These are phyloP conservation scores for Neotropicomus parvogracilis DNA, from an alignment of 1,284 basidiomycete species.

Conservation along the genomic window DNA sequence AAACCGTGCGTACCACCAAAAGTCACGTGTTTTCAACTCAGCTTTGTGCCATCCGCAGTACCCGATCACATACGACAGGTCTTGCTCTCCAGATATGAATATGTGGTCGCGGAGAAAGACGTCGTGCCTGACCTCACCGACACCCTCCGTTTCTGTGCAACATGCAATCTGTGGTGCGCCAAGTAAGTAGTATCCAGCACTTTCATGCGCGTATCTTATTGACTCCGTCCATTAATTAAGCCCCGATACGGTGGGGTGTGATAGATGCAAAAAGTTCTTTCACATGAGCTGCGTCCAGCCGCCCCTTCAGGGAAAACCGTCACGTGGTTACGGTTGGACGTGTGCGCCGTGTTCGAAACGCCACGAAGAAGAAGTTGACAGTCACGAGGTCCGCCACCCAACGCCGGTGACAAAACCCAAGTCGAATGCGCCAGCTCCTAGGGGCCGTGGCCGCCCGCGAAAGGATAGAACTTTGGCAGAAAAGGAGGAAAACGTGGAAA, in stretches of 20 bases:
- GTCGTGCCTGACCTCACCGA: slow-evolving; percentile 90
- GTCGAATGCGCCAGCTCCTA: slow-evolving; percentile 64
- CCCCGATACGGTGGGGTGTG: slow-evolving; percentile 89
- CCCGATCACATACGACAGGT: slow-evolving; percentile 75
- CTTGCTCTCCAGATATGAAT: slow-evolving; percentile 85
- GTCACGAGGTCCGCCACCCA: slow-evolving; percentile 57
- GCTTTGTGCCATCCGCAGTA: slow-evolving; percentile 46
- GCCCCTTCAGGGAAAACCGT: slow-evolving; percentile 91
- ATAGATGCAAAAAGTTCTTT: slow-evolving; percentile 90
- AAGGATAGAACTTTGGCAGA: slow-evolving; percentile 67
- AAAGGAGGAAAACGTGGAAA: slow-evolving; percentile 70
- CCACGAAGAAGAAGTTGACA: slow-evolving; percentile 86
- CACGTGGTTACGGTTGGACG: slow-evolving; percentile 96
- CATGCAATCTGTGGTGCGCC: slow-evolving; percentile 86
- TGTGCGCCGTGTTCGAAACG: slow-evolving; percentile 89
- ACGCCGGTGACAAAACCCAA: slow-evolving; percentile 55
- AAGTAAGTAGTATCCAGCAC: slow-evolving; percentile 51
- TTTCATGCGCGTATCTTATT: slow-evolving; percentile 23
- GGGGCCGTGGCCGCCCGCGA: slow-evolving; percentile 66
- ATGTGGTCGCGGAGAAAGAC: slow-evolving; percentile 91
- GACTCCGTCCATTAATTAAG: slow-evolving; percentile 42
- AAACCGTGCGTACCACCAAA: slow-evolving; percentile 64
- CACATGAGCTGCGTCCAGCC: slow-evolving; percentile 95
- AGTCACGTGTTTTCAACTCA: slow-evolving; percentile 22
- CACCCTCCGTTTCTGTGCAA: slow-evolving; percentile 77